A percentile compares a stretch with the other conserved stretches of the same genome.
phyloP scores from a whole-genome alignment of 1,139 yeast genomes.

The Hyphopichia fennica region DNA sequence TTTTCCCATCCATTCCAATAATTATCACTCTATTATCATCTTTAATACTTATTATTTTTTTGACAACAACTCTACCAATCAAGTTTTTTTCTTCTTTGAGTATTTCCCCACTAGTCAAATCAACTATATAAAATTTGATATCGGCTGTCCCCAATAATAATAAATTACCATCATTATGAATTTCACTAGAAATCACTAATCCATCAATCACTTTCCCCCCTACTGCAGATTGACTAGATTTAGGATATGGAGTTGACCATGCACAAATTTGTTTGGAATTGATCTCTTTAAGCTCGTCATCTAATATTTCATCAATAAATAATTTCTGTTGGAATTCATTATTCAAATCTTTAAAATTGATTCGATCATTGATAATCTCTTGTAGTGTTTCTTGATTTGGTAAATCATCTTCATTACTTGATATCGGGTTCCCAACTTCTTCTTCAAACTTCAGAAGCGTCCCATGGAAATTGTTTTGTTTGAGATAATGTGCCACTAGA shows the following conservation, averaged over 20 bases:
- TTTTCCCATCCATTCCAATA: slow-evolving; percentile 43
- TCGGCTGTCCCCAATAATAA: slow-evolving; percentile 28
- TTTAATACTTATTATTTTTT: slow-evolving; percentile 24
- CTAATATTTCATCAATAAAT: slow-evolving; percentile 13
- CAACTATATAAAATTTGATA: slow-evolving; percentile 20
- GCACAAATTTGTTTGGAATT: slow-evolving; percentile 24
- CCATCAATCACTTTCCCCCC: slow-evolving; percentile 12
- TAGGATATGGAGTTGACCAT: slow-evolving; percentile 39
- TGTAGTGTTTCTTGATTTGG: slow-evolving; percentile 45
- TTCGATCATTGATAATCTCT: slow-evolving; percentile 53
- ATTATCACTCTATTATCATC: slow-evolving; percentile 17
- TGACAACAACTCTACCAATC: slow-evolving; percentile 32
- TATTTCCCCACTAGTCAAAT: slow-evolving; percentile 13
- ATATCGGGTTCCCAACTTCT: slow-evolving; percentile 43
- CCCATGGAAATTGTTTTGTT: slow-evolving; percentile 40
- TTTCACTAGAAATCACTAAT: slow-evolving; percentile 24
- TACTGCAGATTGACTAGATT: slow-evolving; percentile 4
- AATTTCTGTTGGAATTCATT: slow-evolving; percentile 15
- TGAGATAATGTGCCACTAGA: slow-evolving; percentile 58
- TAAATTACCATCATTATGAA: slow-evolving; percentile 8
- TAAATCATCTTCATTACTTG: slow-evolving; percentile 12
- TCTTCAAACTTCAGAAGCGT: slow-evolving; percentile 51
- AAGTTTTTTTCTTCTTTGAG: slow-evolving; percentile 11
- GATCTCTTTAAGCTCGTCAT: slow-evolving; percentile 10
- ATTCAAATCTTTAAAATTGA: slow-evolving; percentile 25